These are phyloP conservation scores for Rhynchospora pubera DNA, from an alignment of 176 grass and related monocot genomes.

Conservation along the genomic window DNA sequence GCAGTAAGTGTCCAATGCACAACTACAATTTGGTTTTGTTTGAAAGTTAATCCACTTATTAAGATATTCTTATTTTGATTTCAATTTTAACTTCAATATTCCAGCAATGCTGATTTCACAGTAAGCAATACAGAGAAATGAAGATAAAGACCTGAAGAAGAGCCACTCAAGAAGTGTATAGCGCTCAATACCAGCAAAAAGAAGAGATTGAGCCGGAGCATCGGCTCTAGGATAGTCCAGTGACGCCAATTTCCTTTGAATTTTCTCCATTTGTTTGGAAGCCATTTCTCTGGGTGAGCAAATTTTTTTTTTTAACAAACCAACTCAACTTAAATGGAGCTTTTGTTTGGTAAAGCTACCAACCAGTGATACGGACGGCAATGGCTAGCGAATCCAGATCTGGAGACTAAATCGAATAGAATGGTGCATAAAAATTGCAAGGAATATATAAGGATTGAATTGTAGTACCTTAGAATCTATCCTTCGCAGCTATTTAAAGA, in stretches of 20 bases:
- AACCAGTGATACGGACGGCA: background rate
- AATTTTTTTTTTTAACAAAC: background rate
- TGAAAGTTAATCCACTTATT: background rate
- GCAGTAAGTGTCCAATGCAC: background rate
- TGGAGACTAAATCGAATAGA: background rate
- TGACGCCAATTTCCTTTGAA: conserved; percentile 80
- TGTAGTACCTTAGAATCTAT: background rate
- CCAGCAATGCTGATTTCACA: background rate
- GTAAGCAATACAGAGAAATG: background rate
- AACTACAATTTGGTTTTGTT: background rate
- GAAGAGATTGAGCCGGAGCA: conserved; percentile 83
- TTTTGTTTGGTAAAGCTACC: background rate
- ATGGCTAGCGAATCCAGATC: background rate
- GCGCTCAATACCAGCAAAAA: conserved; percentile 82
- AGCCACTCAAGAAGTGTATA: conserved; percentile 98
- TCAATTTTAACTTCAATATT: background rate
- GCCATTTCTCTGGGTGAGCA: conserved; percentile 40
- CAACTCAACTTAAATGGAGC: background rate
- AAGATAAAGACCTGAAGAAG: conserved; percentile 62
- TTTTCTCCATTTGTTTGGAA: conserved; percentile 99
- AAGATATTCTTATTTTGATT: background rate
- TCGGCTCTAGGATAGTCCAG: conserved; percentile 70
- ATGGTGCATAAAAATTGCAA: background rate
- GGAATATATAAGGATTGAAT: background rate
- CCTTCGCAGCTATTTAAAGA: too few relatives aligned